Percentiles rank a stretch among this genome's conserved stretches.
Conservation (phyloP, 1,284 basidiomycete species). For the Phylloporus sp. region DNA sequence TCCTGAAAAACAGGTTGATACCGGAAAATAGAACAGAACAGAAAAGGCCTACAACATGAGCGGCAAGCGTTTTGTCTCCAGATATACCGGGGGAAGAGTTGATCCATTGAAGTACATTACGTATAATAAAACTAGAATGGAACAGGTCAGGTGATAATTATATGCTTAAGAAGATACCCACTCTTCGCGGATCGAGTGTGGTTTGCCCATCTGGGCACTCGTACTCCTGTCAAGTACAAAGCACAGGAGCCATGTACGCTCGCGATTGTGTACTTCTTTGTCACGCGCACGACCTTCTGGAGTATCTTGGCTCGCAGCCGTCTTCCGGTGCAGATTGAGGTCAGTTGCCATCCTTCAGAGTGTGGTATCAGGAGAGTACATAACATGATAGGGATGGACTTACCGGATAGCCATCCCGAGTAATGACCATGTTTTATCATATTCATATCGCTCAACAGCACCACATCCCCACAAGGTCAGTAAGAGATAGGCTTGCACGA, state of each 20-base stretch:
- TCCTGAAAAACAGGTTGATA: constrained; percentile 51
- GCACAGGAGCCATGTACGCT: constrained; percentile 93
- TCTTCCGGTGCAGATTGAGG: constrained; percentile 93
- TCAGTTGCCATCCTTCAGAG: constrained; percentile 88
- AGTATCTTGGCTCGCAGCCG: constrained; percentile 70
- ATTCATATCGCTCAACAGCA: constrained; percentile 94
- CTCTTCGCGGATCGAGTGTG: constrained; percentile 86
- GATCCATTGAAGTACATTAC: constrained; percentile 79
- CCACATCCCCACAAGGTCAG: constrained; percentile 86
- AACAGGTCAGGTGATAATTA: no score
- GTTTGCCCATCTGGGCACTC: constrained; percentile 94
- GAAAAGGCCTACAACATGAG: constrained; percentile 65
- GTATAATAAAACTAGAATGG: constrained; percentile 83
- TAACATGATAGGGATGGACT: constrained; percentile 6
- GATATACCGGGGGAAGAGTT: constrained; percentile 62
- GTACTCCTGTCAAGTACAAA: constrained; percentile 90
- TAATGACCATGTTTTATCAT: constrained; percentile 94
- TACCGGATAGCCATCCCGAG: constrained; percentile 88
- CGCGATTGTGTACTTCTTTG: constrained; percentile 89
- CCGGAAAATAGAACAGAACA: neutral
- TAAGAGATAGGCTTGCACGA: constrained; percentile 89
- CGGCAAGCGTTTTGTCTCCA: constrained; percentile 66
- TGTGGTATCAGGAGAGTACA: constrained; percentile 10
- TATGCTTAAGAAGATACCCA: constrained; percentile 54
- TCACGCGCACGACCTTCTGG: constrained; percentile 76